phyloP scores from a whole-genome alignment of 2,329 filamentous ascomycete genomes.

The Aspergillus luchuensis region DNA sequence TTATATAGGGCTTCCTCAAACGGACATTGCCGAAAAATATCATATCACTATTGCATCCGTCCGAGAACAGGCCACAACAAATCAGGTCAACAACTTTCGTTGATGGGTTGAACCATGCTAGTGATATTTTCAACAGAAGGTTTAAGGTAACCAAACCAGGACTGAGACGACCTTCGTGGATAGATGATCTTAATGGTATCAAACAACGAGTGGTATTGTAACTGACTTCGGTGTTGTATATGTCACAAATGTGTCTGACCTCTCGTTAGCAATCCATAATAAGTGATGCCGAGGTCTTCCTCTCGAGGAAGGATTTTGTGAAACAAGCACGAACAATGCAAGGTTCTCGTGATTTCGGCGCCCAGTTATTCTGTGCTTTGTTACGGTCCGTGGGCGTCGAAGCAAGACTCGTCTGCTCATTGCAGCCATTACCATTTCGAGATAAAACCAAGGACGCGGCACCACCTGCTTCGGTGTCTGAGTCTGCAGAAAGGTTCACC shows the following conservation, averaged over 20 bases:
- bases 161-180: slow-evolving; percentile 72
- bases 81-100: slow-evolving; percentile 74
- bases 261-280: slow-evolving; percentile 55
- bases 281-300: slow-evolving; percentile 65
- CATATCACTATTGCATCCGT: slow-evolving; percentile 68
- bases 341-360: slow-evolving; percentile 86
- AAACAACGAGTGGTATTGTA: slow-evolving; percentile 52
- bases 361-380: slow-evolving; percentile 86
- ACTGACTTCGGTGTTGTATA: slow-evolving; percentile 16
- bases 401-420: slow-evolving; percentile 81
- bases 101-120: slow-evolving; percentile 72
- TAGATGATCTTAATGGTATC: slow-evolving; percentile 64
- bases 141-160: slow-evolving; percentile 74
- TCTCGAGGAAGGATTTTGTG: slow-evolving; percentile 73
- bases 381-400: slow-evolving; percentile 81
- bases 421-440: slow-evolving; percentile 77
- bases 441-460: slow-evolving; percentile 48
- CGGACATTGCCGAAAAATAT: slow-evolving; percentile 67
- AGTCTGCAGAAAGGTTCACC: slow-evolving; percentile 38
- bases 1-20: slow-evolving; percentile 52
- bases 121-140: slow-evolving; percentile 66
- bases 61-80: slow-evolving; percentile 69
- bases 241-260: slow-evolving; percentile 18
- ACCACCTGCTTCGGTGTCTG: slow-evolving; percentile 42
- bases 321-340: slow-evolving; percentile 67